Conservation (phyloP, 2,329 filamentous ascomycete genomes). For the Apiospora marii region DNA sequence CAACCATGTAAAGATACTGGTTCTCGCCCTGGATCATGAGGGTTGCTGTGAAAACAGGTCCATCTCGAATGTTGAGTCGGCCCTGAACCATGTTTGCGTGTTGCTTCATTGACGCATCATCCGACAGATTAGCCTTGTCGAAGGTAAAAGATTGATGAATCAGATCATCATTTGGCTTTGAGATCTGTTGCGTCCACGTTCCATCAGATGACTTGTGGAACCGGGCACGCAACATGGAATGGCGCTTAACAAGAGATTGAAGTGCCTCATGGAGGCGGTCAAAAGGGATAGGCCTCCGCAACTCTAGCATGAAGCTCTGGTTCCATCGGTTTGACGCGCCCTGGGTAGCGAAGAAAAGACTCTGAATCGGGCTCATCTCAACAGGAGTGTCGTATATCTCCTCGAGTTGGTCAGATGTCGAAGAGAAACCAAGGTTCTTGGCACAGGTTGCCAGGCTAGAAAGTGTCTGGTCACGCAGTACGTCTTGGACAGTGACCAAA, state of each 20-base stretch:
- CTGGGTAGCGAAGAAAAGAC: slow-evolving; percentile 23
- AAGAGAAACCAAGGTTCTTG: background rate
- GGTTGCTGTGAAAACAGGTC: slow-evolving; percentile 13
- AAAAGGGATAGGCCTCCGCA: background rate
- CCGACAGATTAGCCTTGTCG: background rate
- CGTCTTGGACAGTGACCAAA: slow-evolving; percentile 25
- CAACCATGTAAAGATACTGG: background rate
- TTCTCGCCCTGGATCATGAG: background rate
- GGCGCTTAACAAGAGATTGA: slow-evolving; percentile 18
- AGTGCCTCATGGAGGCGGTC: slow-evolving; percentile 11
- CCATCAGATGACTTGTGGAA: background rate
- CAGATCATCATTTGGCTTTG: background rate
- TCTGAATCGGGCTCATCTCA: slow-evolving; percentile 20
- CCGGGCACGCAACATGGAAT: background rate
- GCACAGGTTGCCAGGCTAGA: slow-evolving; percentile 23
- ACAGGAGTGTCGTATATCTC: slow-evolving; percentile 25
- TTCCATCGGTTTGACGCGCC: slow-evolving; percentile 23
- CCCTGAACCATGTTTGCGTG: background rate
- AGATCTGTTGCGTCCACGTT: background rate
- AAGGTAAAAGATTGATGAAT: background rate
- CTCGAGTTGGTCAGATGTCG: background rate
- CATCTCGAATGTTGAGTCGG: background rate
- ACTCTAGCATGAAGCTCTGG: slow-evolving; percentile 25
- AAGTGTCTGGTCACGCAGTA: slow-evolving; percentile 24
- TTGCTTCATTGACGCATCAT: background rate